Base-by-base conservation (phyloP, 225 moss, liverwort and hornwort species). In the Climacium dendroides region DNA sequence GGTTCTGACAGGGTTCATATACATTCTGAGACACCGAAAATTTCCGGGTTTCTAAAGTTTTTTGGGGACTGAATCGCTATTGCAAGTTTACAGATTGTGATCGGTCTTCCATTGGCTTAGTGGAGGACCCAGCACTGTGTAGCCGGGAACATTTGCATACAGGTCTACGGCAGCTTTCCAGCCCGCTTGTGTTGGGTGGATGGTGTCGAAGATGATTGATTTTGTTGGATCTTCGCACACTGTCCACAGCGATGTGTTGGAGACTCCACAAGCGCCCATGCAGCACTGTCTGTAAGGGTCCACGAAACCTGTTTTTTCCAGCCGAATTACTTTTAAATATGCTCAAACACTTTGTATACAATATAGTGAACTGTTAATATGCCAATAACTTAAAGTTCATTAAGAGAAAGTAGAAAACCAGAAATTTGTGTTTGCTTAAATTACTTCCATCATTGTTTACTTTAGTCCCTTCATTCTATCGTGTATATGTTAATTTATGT, bases 131-230 rank as follows among this genome's bases (percentile, higher is more conserved):
- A 93, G 82, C 50, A 29, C 78, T 41, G 93, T 93, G 84, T 90
- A 93, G 24, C 92, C 93, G 66, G 92, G 67, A 67, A 87, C 86
- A 60, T 80, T 81, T 58, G 90, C 45, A 47, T 93, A 92, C 66
- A 93, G 88, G 57, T 88, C 57, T 69, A 93, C 74, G 32, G 87
- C 75, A 34, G 89, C 88, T 87, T 93, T 93, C 92, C 93, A 93
- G 47, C 85, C 92, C 10, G 92, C 92, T 81, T 93, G 90, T 32
- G 92, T 87, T 70, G 92, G 93, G 83, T 90, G 93, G 80, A 93
- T 93, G 86, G 70, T 61, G 79, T 93, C 93, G 81, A 93, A 93
- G 89, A 92, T 93, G 80, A 92, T 47, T 13, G 92, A 87, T 62
- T 90, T 93, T 19, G 89, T 65, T 71, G 93, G 93, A 70, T 92